phyloP scores from a whole-genome alignment of 345 rosid species.

The Tarenaya hassleriana region DNA sequence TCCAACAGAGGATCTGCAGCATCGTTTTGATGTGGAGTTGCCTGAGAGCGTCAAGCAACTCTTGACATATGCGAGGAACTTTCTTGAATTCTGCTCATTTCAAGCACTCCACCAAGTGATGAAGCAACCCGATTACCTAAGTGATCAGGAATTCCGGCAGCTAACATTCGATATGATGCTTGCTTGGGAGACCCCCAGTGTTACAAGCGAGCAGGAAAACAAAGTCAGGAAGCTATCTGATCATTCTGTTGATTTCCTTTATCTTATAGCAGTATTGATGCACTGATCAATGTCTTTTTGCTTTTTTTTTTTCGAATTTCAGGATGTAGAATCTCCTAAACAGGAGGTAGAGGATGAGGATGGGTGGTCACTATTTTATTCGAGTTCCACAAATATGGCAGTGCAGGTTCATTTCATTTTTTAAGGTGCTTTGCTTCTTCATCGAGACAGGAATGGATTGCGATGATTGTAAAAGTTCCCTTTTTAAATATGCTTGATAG shows the following conservation, averaged over 20 bases:
- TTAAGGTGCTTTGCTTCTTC: conserved; percentile 1
- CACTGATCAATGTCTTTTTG: background rate
- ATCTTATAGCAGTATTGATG: background rate
- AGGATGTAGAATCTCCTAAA: conserved; percentile 48
- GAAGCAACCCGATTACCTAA: conserved; percentile 51
- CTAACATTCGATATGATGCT: conserved; percentile 95
- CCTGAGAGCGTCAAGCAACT: conserved; percentile 71
- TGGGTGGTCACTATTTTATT: conserved; percentile 68
- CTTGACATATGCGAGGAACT: conserved; percentile 58
- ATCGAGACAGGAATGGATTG: background rate
- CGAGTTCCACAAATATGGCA: conserved; percentile 74
- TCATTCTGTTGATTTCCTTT: background rate
- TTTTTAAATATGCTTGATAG: conserved; percentile 29
- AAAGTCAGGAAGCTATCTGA: conserved; percentile 38
- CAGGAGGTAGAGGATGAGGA: conserved; percentile 64
- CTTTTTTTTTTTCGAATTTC: conserved; percentile 21
- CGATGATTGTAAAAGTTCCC: background rate
- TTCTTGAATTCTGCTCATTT: conserved; percentile 75
- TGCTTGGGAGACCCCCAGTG: conserved; percentile 85
- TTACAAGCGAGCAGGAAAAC: conserved; percentile 32
- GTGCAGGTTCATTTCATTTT: conserved; percentile 52
- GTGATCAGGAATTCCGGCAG: conserved; percentile 65
- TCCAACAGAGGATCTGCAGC: conserved; percentile 62
- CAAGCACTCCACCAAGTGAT: conserved; percentile 48
- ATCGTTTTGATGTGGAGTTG: conserved; percentile 62